phyloP scores from a whole-genome alignment of 2,329 filamentous ascomycete species.

The Pseudocercospora vitis region DNA sequence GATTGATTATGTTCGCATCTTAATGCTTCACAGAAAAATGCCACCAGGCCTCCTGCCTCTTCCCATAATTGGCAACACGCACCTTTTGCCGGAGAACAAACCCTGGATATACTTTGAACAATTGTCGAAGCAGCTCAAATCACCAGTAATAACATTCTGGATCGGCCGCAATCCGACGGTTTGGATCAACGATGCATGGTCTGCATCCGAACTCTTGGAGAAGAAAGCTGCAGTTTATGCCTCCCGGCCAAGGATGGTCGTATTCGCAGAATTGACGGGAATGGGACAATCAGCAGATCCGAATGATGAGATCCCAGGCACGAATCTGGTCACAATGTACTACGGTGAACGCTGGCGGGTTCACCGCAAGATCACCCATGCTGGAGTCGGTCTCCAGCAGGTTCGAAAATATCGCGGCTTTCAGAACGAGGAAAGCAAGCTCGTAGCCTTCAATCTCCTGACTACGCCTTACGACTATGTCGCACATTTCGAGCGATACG shows the following conservation, averaged over 20 bases:
- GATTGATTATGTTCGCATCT: conserved; percentile 28
- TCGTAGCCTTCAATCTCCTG: conserved; percentile 55
- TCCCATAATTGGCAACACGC: conserved; percentile 48
- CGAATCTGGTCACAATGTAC: conserved; percentile 47
- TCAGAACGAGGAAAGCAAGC: conserved; percentile 59
- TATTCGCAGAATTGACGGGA: conserved; percentile 39
- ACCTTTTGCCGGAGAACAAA: conserved; percentile 37
- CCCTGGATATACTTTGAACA: conserved; percentile 47
- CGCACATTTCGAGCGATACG: conserved; percentile 55
- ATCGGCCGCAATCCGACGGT: conserved; percentile 49
- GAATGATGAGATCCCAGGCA: conserved; percentile 20
- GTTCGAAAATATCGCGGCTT: conserved; percentile 55
- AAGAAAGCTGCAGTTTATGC: conserved; percentile 49
- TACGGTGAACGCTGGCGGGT: conserved; percentile 43
- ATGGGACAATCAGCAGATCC: conserved; percentile 24
- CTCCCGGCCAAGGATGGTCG: conserved; percentile 47
- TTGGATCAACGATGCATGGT: conserved; percentile 47
- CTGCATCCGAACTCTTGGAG: conserved; percentile 49
- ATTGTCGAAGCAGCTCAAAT: conserved; percentile 46
- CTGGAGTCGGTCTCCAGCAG: conserved; percentile 56
- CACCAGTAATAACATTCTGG: conserved; percentile 52
- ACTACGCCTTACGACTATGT: conserved; percentile 50
- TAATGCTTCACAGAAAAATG: conserved; percentile 26
- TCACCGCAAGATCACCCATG: conserved; percentile 54
- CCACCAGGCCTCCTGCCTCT: conserved; percentile 50